Percentiles rank a stretch among this genome's conserved stretches.
These are phyloP conservation scores for Steccherinum ochraceum DNA, from an alignment of 768 basidiomycete genomes.

Conservation along the genomic window DNA sequence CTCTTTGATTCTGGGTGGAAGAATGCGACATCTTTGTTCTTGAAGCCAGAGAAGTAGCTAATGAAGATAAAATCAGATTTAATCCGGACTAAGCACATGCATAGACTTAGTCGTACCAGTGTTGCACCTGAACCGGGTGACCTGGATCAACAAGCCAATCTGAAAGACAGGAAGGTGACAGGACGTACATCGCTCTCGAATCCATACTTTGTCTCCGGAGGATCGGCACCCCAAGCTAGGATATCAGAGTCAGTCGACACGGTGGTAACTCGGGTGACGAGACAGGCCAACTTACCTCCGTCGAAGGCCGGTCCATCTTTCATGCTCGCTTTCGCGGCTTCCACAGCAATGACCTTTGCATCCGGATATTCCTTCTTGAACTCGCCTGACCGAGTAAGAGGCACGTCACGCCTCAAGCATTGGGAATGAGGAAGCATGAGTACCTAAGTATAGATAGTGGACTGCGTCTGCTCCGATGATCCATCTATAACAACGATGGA, in stretches of 20 bases:
- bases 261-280: background rate
- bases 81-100: too few species aligned
- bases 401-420: background rate
- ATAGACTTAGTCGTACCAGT: background rate
- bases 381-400: constrained; percentile 31
- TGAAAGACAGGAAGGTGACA: too few species aligned
- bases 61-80: too few species aligned
- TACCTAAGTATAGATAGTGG: constrained; percentile 56
- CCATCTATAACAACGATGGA: constrained; percentile 31
- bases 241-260: background rate
- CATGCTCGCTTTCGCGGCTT: constrained; percentile 40
- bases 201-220: constrained; percentile 56
- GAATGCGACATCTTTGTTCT: constrained; percentile 81
- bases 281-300: constrained; percentile 41
- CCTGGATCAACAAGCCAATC: too few species aligned
- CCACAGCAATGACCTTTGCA: constrained; percentile 68
- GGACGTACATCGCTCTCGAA: constrained; percentile 62
- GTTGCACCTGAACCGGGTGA: background rate
- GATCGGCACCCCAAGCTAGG: constrained; percentile 26
- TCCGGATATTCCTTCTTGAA: constrained; percentile 65
- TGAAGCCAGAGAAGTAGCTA: constrained; percentile 66
- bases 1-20: constrained; percentile 66
- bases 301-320: constrained; percentile 51
- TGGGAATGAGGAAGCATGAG: background rate
- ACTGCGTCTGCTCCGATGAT: constrained; percentile 53